Base-by-base conservation (phyloP, 164 flowering plant species). In the Tetracentron sinense region DNA sequence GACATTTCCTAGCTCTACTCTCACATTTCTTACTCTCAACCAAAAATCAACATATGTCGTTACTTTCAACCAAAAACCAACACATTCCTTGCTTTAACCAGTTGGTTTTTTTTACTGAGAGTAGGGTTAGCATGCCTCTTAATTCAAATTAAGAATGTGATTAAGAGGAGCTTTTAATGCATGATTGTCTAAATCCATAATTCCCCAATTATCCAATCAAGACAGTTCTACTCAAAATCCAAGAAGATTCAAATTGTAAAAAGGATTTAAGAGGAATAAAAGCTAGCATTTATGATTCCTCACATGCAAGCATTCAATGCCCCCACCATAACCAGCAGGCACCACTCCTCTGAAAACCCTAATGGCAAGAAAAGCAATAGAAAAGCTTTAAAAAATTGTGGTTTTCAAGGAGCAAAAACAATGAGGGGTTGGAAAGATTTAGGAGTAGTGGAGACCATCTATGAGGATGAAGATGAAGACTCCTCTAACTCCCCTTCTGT, bases 371-470 rank as follows among this genome's bases (percentile, higher is more conserved):
- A 42, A 62, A 48, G 38, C 58, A 59, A 17, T 28, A 44, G 47
- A 17, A 57, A 46, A 31, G 23, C 12, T 17, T 11, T 27, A 10
- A 38, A 60, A 19, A 56, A 47, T 19, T 42, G 58, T 31, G 56
- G 21, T 50, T 28, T 26, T n/a, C 51, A 21, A 12, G 53, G 51
- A 27, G 58, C 42, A 19, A 23, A 38, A 29, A 17, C 20, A 10
- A 81, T 77, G 87, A 83, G 48, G 70, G 72, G 70, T 16, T 84
- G 87, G 88, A 63, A 60, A 46, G 69, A 80, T 53, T 69, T 85
- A 14, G 87, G 85, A 1, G 75, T 78, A 12, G 94, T 85, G 20
- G 87, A 83, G 15, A 90, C 96, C 42, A 90, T 90, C 61, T 81
- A 82, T 30, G 96, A 90, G 57, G 92, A 86, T 58, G 87, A 82